Percentiles rank a stretch among this genome's conserved stretches.
These are phyloP conservation scores for Aspergillus spinulosporus DNA, from an alignment of 2,329 filamentous ascomycete genomes.

Conservation along the genomic window DNA sequence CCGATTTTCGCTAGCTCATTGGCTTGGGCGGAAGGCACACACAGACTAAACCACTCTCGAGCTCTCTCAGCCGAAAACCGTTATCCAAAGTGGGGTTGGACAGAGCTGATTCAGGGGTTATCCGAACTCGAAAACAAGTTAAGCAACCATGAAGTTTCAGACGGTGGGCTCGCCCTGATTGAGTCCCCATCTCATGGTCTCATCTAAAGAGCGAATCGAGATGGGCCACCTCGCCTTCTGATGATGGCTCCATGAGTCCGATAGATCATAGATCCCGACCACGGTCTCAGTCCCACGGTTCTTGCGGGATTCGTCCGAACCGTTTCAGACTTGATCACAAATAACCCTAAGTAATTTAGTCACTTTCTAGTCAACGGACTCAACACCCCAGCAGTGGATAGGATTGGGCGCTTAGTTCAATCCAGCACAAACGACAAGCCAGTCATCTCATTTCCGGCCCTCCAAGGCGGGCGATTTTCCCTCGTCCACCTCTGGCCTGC, in stretches of 20 bases:
- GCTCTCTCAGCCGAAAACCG: constrained; percentile 19
- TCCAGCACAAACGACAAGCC: constrained; percentile 19
- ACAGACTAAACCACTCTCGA: constrained; percentile 10
- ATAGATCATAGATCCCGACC: constrained; percentile 1
- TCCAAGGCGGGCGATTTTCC: constrained; percentile 12
- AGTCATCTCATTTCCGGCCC: constrained; percentile 10
- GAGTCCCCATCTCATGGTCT: neutral
- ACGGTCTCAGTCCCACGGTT: constrained; percentile 1
- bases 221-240: neutral
- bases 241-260: neutral
- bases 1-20: constrained; percentile 2
- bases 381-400: constrained; percentile 4
- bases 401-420: constrained; percentile 23
- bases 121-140: neutral
- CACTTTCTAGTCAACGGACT: constrained; percentile 10
- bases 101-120: constrained; percentile 21
- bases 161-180: constrained; percentile 2
- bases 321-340: constrained; percentile 20
- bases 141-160: constrained; percentile 7
- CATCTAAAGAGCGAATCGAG: constrained; percentile 2
- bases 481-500: constrained; percentile 10
- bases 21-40: constrained; percentile 1
- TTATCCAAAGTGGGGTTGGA: constrained; percentile 20
- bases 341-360: constrained; percentile 19
- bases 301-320: constrained; percentile 14